phyloP scores from a whole-genome alignment of 1,139 yeast species.

The Candida buenavistaensis region DNA sequence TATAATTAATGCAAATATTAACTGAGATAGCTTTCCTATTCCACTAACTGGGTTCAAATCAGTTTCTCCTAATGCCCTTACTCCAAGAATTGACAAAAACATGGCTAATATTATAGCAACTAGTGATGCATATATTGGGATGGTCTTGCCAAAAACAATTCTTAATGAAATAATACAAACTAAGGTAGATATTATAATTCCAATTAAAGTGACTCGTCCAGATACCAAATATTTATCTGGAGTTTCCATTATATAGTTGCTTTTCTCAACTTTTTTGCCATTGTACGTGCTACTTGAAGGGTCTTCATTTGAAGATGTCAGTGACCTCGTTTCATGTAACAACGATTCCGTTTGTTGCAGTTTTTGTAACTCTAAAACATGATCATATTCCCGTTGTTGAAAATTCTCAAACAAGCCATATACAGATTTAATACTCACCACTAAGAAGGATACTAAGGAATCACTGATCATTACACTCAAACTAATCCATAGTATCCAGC shows the following conservation, averaged over 20 bases:
- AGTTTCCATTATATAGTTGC: slow-evolving; percentile 11
- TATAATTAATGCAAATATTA: slow-evolving; percentile 79
- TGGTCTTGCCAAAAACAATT: slow-evolving; percentile 63
- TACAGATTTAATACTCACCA: slow-evolving; percentile 54
- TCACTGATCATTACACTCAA: slow-evolving; percentile 93
- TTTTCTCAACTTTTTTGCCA: slow-evolving; percentile 10
- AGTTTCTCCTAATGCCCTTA: slow-evolving; percentile 93
- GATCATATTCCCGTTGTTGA: slow-evolving; percentile 5
- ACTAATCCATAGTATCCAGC: slow-evolving; percentile 96
- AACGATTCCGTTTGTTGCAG: slow-evolving; percentile 8
- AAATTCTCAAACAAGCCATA: slow-evolving; percentile 8
- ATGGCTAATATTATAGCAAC: slow-evolving; percentile 75
- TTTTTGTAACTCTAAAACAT: slow-evolving; percentile 13
- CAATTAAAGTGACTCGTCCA: slow-evolving; percentile 50
- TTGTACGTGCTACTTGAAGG: slow-evolving; percentile 13
- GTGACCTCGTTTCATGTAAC: slow-evolving; percentile 1
- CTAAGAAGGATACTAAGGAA: slow-evolving; percentile 76
- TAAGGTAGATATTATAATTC: slow-evolving; percentile 63
- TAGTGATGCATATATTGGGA: slow-evolving; percentile 70
- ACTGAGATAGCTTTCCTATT: slow-evolving; percentile 89
- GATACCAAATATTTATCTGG: slow-evolving; percentile 50
- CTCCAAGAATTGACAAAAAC: slow-evolving; percentile 79
- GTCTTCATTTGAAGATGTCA: slow-evolving; percentile 20
- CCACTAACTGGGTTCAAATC: slow-evolving; percentile 97
- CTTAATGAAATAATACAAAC: slow-evolving; percentile 67